Base-by-base conservation (phyloP, 306 rosid genomes). In the Fagus sylvatica region DNA sequence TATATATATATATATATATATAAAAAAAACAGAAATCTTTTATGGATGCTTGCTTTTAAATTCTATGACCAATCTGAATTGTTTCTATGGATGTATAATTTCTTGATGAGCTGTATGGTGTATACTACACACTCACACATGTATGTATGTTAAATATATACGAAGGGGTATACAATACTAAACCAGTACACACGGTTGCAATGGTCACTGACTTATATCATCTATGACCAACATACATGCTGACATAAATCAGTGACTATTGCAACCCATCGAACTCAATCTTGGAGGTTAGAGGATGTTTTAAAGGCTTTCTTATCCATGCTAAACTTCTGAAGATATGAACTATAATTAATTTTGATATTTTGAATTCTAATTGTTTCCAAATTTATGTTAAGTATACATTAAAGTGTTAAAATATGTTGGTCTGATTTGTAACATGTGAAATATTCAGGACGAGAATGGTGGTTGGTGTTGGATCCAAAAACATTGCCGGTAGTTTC, bases 401-500 rank as follows among this genome's bases (percentile, higher is more conserved):
- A 59, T 55, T 32, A 49, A 36, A 5, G 54, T 12, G 33, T 76
- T 59, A 78, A 33, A 76, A 19, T 37, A 3, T 42, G n/a, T n/a
- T n/a, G n/a, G n/a, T 22, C 54, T 56, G 36, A 33, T 83, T 17
- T 61, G 34, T 74, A 11, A 15, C n/a, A 28, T 68, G 48, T 78
- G n/a, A n/a, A 56, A 53, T 69, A 43, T 64, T 78, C 97, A 94
- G 98, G 91, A 94, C 98, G 34, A 88, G 97, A 87, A 95, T 95
- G 98, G 89, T 95, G 11, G 98, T 95, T 74, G 98, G 98, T 82
- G 91, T 95, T 69, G 98, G 98, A 30, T 91, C 98, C 0, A 92
- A 82, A 88, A 72, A 80, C 49, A 95, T 95, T 59, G 65, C 79
- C 0, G 97, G 95, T 76, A 95, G 98, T 87, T 92, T 95, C 61